Conservation (phyloP, 2,329 filamentous ascomycete genomes). For the Cladosporium oxysporum region DNA sequence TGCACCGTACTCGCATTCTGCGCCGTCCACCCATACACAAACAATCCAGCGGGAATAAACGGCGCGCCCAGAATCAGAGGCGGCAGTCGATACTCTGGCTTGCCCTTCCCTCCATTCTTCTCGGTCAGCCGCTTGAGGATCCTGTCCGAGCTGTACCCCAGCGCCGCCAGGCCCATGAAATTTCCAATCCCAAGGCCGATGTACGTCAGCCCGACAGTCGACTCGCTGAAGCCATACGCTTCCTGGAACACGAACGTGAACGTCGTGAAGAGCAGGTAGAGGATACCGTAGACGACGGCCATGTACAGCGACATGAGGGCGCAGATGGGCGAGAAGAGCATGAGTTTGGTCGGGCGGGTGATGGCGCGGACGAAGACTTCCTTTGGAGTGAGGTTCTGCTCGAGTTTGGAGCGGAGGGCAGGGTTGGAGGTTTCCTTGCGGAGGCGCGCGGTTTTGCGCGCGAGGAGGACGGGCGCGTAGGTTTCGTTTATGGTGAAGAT, state of each 20-base stretch:
- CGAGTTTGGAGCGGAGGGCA: constrained; percentile 38
- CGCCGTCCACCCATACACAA: constrained; percentile 61
- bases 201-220: constrained; percentile 54
- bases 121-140: constrained; percentile 35
- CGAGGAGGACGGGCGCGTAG: constrained; percentile 46
- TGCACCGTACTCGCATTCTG: constrained; percentile 42
- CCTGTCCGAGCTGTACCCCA: constrained; percentile 41
- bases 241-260: constrained; percentile 54
- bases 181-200: constrained; percentile 54
- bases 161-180: constrained; percentile 40
- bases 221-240: constrained; percentile 44
- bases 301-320: constrained; percentile 46
- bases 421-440: constrained; percentile 46
- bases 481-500: constrained; percentile 54
- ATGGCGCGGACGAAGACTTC: constrained; percentile 49
- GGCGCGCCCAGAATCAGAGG: constrained; percentile 57
- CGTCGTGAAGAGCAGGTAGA: constrained; percentile 56
- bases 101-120: constrained; percentile 31
- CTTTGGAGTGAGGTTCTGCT: constrained; percentile 39
- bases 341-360: constrained; percentile 34
- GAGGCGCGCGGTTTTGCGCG: constrained; percentile 51
- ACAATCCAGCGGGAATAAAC: constrained; percentile 51
- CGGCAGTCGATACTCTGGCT: constrained; percentile 64
- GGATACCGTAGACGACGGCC: constrained; percentile 49
- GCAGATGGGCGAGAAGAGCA: constrained; percentile 50